These are phyloP conservation scores for Paramecium octaurelia DNA, from an alignment of 73 alveolate genomes.

Conservation along the genomic window DNA sequence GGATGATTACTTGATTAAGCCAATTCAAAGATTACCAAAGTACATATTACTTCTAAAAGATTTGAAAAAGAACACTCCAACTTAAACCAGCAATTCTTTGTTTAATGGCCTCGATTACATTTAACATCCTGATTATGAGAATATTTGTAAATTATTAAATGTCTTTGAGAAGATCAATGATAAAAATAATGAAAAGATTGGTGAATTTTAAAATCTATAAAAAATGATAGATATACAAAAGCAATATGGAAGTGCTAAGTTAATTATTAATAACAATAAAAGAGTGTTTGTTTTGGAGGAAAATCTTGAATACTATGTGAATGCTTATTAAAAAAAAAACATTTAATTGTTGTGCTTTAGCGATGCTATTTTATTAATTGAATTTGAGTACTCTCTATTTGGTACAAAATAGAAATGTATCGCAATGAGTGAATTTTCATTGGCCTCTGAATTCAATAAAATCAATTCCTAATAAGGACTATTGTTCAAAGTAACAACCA, in stretches of 20 bases:
- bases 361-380: neutral
- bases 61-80: neutral
- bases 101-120: neutral
- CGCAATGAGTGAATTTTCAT: neutral
- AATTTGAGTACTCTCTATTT: neutral
- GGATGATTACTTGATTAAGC: neutral
- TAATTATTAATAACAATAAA: neutral
- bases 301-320: neutral
- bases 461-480: neutral
- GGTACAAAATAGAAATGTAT: neutral
- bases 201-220: neutral
- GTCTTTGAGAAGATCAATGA: neutral
- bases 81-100: neutral
- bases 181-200: neutral
- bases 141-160: neutral
- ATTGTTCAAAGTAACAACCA: neutral
- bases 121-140: constrained; percentile 4
- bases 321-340: neutral
- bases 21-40: neutral
- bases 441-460: neutral
- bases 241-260: neutral
- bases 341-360: neutral
- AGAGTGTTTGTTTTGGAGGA: neutral
- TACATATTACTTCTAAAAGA: neutral
- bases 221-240: neutral